phyloP scores from a whole-genome alignment of 768 basidiomycete genomes.

The Naganishia friedmannii region DNA sequence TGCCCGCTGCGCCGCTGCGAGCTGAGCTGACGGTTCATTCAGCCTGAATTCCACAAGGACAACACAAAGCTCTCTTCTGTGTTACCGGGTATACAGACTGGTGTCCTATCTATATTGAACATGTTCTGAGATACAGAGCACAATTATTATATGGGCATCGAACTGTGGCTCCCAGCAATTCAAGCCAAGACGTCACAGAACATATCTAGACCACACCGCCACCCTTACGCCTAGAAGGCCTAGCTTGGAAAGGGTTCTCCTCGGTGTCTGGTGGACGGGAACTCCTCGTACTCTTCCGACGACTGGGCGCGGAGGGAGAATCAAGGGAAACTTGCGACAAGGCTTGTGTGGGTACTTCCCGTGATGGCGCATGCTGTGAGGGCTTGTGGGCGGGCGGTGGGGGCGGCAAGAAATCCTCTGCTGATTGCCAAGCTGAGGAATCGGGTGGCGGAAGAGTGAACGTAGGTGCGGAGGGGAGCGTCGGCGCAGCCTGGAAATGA shows the following conservation, averaged over 20 bases:
- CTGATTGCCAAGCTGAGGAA: slow-evolving; percentile 43
- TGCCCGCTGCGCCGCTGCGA: too few relatives aligned
- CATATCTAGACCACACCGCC: slow-evolving; percentile 41
- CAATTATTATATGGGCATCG: too few relatives aligned
- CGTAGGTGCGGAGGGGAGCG: slow-evolving; percentile 20
- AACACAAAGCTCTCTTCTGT: too few relatives aligned
- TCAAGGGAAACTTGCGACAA: slow-evolving; percentile 28
- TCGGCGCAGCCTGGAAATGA: slow-evolving; percentile 15
- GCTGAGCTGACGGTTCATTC: too few relatives aligned
- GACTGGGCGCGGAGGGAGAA: not conserved
- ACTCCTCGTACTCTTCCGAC: slow-evolving; percentile 6
- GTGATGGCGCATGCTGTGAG: slow-evolving; percentile 2
- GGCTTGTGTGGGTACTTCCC: slow-evolving; percentile 29
- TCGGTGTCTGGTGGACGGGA: slow-evolving; percentile 33
- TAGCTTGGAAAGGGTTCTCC: slow-evolving; percentile 44
- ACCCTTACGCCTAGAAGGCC: slow-evolving; percentile 35
- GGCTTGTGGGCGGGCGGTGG: slow-evolving; percentile 39
- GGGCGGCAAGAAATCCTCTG: slow-evolving; percentile 45
- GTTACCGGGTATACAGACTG: too few relatives aligned
- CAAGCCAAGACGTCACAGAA: not conserved
- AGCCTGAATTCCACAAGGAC: too few relatives aligned
- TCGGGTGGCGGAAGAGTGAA: slow-evolving; percentile 44
- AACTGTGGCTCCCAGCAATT: too few relatives aligned
- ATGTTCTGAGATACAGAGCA: too few relatives aligned
- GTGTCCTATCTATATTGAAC: too few relatives aligned